These are phyloP conservation scores for Gryganskiella cystojenkinii DNA, from an alignment of 192 early-diverging fungal species.

Conservation along the genomic window DNA sequence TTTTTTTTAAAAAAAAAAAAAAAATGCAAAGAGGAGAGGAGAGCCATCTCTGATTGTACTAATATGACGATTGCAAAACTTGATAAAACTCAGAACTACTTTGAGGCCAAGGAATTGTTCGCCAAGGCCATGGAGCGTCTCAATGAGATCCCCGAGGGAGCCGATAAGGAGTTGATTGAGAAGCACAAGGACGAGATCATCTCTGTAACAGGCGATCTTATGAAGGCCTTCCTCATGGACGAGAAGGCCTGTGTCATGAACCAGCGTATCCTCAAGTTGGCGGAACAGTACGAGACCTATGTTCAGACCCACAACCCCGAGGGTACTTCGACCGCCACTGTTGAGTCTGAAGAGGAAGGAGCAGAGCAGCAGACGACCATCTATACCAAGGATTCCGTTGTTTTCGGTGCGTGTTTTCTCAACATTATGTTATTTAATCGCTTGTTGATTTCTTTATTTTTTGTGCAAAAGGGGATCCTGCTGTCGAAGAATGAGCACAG, in stretches of 20 bases:
- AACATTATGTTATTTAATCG: neutral
- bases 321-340: conserved; percentile 41
- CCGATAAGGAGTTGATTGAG: conserved; percentile 59
- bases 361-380: conserved; percentile 45
- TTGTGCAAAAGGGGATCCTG: neutral
- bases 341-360: conserved; percentile 40
- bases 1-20: neutral
- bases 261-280: conserved; percentile 66
- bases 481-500: neutral
- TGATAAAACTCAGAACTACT: conserved; percentile 47
- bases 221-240: conserved; percentile 66
- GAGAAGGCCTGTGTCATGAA: conserved; percentile 72
- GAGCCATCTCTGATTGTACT: neutral
- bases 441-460: neutral
- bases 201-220: conserved; percentile 59
- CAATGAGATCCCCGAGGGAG: conserved; percentile 58
- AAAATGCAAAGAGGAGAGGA: too few species aligned
- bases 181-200: conserved; percentile 63
- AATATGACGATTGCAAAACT: neutral
- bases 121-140: conserved; percentile 61
- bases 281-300: conserved; percentile 66
- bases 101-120: conserved; percentile 65
- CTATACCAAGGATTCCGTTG: conserved; percentile 51
- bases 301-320: conserved; percentile 52
- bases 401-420: conserved; percentile 38